phyloP scores from a whole-genome alignment of 2,329 filamentous ascomycete genomes.

The Dactylonectria estremocensis region DNA sequence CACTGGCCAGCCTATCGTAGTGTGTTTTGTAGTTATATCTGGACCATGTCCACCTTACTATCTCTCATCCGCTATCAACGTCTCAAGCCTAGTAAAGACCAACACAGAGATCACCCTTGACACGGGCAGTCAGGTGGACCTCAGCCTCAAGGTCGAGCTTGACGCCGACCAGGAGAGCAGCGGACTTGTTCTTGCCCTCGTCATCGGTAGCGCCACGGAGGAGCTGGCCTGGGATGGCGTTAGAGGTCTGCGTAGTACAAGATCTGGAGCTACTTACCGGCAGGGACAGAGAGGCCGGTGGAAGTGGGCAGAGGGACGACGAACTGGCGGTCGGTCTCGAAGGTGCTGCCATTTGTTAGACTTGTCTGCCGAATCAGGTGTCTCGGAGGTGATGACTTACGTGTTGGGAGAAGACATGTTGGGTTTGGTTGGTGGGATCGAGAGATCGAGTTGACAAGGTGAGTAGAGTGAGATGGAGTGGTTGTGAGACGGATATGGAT shows the following conservation, averaged over 20 bases:
- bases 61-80: no score
- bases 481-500: neutral
- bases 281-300: constrained; percentile 54
- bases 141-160: constrained; percentile 76
- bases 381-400: constrained; percentile 35
- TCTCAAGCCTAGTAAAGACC: constrained; percentile 49
- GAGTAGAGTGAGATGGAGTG: neutral
- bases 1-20: no score
- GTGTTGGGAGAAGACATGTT: constrained; percentile 46
- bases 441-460: neutral
- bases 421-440: constrained; percentile 32
- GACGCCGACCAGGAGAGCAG: constrained; percentile 73
- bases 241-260: neutral
- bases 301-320: constrained; percentile 49
- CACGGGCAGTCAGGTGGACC: constrained; percentile 72
- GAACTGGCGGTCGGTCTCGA: constrained; percentile 42
- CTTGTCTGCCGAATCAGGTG: constrained; percentile 46
- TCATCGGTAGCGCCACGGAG: constrained; percentile 71
- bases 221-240: constrained; percentile 60
- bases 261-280: constrained; percentile 45
- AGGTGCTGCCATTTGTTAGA: constrained; percentile 43
- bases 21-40: no score
- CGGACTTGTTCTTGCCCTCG: constrained; percentile 70
- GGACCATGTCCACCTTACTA: no score
- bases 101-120: constrained; percentile 73